These are phyloP conservation scores for Serendipita sp. DNA, from an alignment of 768 basidiomycete genomes.

Conservation along the genomic window DNA sequence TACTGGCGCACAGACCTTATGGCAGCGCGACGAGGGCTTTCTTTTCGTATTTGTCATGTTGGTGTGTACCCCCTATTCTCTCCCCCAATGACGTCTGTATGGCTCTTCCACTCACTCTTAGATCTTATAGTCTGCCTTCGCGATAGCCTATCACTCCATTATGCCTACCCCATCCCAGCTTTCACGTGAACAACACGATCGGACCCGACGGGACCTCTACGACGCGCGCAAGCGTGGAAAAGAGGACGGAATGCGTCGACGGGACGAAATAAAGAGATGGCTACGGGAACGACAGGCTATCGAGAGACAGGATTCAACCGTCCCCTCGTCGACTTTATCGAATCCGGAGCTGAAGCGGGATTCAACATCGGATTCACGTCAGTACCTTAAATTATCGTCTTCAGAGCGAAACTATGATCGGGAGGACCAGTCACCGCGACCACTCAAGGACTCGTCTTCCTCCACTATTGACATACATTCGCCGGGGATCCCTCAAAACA, in stretches of 20 bases:
- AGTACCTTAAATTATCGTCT: too few relatives aligned
- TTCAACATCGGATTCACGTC: too few relatives aligned
- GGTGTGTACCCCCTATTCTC: background rate
- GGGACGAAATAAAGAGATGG: constrained; percentile 1
- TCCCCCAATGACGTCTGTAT: background rate
- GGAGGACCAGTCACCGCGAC: too few relatives aligned
- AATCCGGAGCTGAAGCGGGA: too few relatives aligned
- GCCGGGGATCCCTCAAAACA: too few relatives aligned
- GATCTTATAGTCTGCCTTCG: background rate
- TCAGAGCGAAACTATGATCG: too few relatives aligned
- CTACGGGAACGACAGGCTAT: background rate
- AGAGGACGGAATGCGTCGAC: background rate
- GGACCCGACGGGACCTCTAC: background rate
- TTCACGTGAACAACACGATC: background rate
- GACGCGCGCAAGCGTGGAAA: background rate
- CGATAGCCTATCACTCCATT: background rate
- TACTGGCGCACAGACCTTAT: background rate
- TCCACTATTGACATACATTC: too few relatives aligned
- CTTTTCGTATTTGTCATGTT: background rate
- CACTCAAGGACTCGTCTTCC: too few relatives aligned
- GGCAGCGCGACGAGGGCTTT: constrained; percentile 3
- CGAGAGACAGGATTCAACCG: too few relatives aligned
- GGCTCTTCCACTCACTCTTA: background rate
- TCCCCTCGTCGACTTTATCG: too few relatives aligned
- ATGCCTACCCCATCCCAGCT: background rate